Evolutionary conservation across 2,329 filamentous ascomycete species (phyloP).

Genomic region (Colletotrichum higginsianum): DNA sequence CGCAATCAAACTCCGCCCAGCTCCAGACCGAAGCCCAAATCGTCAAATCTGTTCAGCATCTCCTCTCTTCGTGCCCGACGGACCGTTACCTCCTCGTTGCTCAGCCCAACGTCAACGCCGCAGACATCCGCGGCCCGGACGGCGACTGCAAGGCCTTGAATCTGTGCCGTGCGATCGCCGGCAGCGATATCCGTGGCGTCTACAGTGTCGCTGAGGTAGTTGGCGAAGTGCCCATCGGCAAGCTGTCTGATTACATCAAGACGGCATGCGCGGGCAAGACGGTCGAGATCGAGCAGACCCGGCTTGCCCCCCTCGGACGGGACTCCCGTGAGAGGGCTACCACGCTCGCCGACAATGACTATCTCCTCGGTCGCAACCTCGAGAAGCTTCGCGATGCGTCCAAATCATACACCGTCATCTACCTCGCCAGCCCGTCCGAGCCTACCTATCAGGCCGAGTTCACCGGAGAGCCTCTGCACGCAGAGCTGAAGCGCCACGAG

Average conservation of each 20-base stretch:
- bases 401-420: constrained; percentile 80
- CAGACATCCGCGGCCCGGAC: constrained; percentile 72
- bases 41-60: constrained; percentile 58
- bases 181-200: constrained; percentile 54
- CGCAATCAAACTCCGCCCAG: constrained; percentile 55
- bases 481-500: constrained; percentile 79
- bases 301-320: constrained; percentile 58
- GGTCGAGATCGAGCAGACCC: constrained; percentile 57
- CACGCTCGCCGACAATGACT: constrained; percentile 63
- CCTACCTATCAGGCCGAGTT: constrained; percentile 77
- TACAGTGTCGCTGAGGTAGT: constrained; percentile 72
- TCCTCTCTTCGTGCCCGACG: constrained; percentile 79
- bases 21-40: constrained; percentile 66
- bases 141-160: constrained; percentile 66
- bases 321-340: constrained; percentile 56
- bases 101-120: constrained; percentile 80
- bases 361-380: constrained; percentile 66
- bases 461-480: constrained; percentile 70
- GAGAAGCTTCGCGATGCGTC: constrained; percentile 52
- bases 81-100: constrained; percentile 83
- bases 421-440: constrained; percentile 74
- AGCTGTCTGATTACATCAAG: constrained; percentile 61
- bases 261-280: constrained; percentile 60
- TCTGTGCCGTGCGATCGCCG: constrained; percentile 60
- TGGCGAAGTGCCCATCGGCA: constrained; percentile 60